Conservation (phyloP, 257 asterid species). For the Primulina tabacum region DNA sequence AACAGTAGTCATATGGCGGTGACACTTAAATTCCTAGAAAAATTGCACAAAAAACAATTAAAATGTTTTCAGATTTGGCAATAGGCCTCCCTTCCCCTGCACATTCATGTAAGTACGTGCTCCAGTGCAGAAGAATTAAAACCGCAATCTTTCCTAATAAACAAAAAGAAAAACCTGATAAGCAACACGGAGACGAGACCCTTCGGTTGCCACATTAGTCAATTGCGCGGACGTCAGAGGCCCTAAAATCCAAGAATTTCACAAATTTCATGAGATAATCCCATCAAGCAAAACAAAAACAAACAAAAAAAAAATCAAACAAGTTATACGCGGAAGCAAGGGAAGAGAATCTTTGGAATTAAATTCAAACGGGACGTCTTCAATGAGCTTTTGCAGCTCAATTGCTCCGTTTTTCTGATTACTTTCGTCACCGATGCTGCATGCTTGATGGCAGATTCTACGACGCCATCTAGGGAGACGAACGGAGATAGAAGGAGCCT, state of each 20-base stretch:
- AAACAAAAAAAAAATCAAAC: background rate
- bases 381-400: slow-evolving; percentile 49
- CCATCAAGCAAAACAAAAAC: background rate
- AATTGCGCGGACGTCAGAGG: slow-evolving; percentile 82
- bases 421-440: slow-evolving; percentile 24
- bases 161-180: slow-evolving; percentile 64
- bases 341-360: slow-evolving; percentile 54
- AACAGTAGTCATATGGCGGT: background rate
- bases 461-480: slow-evolving; percentile 38
- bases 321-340: slow-evolving; percentile 64
- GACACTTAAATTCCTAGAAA: background rate
- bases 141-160: background rate
- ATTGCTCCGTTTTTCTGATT: slow-evolving; percentile 44
- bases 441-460: slow-evolving; percentile 35
- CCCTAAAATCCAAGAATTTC: slow-evolving; percentile 42
- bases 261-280: background rate
- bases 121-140: background rate
- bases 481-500: slow-evolving; percentile 23
- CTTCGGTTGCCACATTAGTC: slow-evolving; percentile 63
- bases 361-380: slow-evolving; percentile 42
- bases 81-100: background rate
- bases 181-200: slow-evolving; percentile 92
- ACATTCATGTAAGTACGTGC: background rate
- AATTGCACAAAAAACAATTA: background rate
- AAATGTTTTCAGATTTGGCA: background rate